Percentiles rank a stretch among this genome's conserved stretches.
phyloP scores from a whole-genome alignment of 352 stramenopile genomes.

The Phytophthora crassamura region DNA sequence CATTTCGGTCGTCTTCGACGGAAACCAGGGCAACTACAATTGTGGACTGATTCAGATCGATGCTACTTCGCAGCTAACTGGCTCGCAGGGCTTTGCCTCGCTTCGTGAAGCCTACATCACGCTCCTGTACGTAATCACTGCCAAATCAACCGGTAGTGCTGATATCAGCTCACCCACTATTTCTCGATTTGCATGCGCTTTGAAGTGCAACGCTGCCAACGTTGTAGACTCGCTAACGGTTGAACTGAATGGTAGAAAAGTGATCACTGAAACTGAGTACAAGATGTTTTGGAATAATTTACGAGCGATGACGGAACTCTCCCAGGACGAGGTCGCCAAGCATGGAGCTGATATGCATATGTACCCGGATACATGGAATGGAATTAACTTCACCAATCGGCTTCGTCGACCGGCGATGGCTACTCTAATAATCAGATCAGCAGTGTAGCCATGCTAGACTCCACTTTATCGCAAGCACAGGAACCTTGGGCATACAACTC shows the following conservation, averaged over 20 bases:
- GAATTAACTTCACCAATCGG: background rate
- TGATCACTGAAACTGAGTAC: background rate
- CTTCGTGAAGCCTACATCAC: no score
- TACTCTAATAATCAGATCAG: background rate
- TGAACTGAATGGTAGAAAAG: background rate
- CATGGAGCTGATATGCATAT: background rate
- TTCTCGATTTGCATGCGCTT: background rate
- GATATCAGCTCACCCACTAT: background rate
- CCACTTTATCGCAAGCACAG: background rate
- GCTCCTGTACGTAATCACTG: no score
- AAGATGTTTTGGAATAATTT: background rate
- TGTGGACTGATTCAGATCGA: no score
- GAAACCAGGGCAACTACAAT: no score
- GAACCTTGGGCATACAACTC: background rate
- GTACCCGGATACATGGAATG: background rate
- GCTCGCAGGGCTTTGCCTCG: no score
- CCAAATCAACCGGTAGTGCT: no score
- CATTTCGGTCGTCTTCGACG: no score
- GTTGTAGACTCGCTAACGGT: background rate
- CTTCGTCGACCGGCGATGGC: no score
- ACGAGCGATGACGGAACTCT: no score
- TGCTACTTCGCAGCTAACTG: no score
- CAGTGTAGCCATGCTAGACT: fast-evolving
- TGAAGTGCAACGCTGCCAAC: background rate
- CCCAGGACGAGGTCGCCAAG: background rate